These are phyloP conservation scores for Mycena haematopus DNA, from an alignment of 768 basidiomycete species.

Conservation along the genomic window DNA sequence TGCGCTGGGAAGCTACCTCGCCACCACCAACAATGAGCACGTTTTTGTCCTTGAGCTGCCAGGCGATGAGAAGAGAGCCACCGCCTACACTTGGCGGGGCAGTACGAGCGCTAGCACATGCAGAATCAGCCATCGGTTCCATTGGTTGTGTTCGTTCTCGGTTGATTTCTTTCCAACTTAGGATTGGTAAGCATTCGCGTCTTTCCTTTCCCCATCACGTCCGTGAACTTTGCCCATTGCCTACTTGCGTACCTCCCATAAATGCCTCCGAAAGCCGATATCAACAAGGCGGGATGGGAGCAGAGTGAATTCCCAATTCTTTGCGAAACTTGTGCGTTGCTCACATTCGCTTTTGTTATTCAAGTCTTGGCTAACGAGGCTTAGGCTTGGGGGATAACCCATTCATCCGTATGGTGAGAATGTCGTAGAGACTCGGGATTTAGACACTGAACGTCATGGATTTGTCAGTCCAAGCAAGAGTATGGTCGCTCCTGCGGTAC, in stretches of 20 bases:
- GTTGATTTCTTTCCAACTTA: neutral
- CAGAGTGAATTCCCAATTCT: slow-evolving; percentile 93
- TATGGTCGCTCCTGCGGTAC: slow-evolving; percentile 97
- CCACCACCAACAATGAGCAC: slow-evolving; percentile 96
- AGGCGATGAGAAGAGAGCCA: slow-evolving; percentile 88
- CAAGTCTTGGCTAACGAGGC: slow-evolving; percentile 8
- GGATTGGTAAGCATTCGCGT: slow-evolving; percentile 16
- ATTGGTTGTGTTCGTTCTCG: too few species aligned
- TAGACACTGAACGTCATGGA: neutral
- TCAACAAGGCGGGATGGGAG: slow-evolving; percentile 95
- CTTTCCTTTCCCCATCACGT: slow-evolving; percentile 7
- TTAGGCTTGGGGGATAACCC: slow-evolving; percentile 87
- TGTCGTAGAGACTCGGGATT: neutral
- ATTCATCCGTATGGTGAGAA: slow-evolving; percentile 90
- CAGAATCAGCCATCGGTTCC: slow-evolving; percentile 25
- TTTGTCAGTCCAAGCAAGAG: slow-evolving; percentile 89
- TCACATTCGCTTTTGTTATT: slow-evolving; percentile 12
- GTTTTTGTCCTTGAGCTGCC: slow-evolving; percentile 84
- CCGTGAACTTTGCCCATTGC: neutral
- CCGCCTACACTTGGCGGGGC: slow-evolving; percentile 46
- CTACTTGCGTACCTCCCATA: slow-evolving; percentile 1
- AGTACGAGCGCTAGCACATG: neutral
- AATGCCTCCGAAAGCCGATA: slow-evolving; percentile 86
- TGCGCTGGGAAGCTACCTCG: slow-evolving; percentile 85
- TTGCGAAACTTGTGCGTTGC: slow-evolving; percentile 84